Conservation (phyloP, 768 basidiomycete species). For the Pholiota conissans region DNA sequence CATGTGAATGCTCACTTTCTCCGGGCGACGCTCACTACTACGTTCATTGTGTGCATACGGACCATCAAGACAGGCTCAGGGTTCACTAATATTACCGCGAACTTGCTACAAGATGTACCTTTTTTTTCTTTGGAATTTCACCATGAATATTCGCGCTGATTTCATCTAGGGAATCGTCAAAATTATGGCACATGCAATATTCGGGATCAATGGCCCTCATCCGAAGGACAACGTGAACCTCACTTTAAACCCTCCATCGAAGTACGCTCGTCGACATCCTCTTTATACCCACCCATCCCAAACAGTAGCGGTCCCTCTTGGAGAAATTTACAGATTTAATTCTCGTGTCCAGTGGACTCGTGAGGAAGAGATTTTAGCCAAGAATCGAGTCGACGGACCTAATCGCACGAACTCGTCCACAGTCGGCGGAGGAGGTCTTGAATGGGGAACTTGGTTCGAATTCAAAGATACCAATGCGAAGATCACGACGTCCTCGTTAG, state of each 20-base stretch:
- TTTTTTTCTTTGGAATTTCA: background rate
- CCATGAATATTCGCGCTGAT: background rate
- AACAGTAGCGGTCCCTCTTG: constrained; percentile 24
- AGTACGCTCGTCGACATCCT: constrained; percentile 61
- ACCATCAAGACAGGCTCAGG: constrained; percentile 48
- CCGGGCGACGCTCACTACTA: constrained; percentile 36
- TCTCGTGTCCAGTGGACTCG: constrained; percentile 33
- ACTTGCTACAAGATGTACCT: constrained; percentile 60
- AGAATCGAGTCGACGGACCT: constrained; percentile 37
- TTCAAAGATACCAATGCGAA: constrained; percentile 41
- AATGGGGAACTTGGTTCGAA: constrained; percentile 62
- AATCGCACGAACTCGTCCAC: constrained; percentile 37
- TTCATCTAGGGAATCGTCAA: constrained; percentile 40
- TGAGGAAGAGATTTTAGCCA: constrained; percentile 40
- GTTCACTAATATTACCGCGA: constrained; percentile 59
- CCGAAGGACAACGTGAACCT: constrained; percentile 23
- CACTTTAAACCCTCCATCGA: constrained; percentile 49
- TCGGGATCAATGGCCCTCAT: constrained; percentile 43
- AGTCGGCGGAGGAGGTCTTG: constrained; percentile 52
- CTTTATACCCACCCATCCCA: constrained; percentile 52
- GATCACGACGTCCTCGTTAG: constrained; percentile 47
- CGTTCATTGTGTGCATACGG: constrained; percentile 49
- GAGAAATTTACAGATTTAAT: constrained; percentile 34
- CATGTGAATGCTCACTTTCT: constrained; percentile 64
- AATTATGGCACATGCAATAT: constrained; percentile 56